A percentile compares a stretch with the other conserved stretches of the same genome.
These are phyloP conservation scores for Cladosporium sp. DNA, from an alignment of 2,329 filamentous ascomycete genomes.

Conservation along the genomic window DNA sequence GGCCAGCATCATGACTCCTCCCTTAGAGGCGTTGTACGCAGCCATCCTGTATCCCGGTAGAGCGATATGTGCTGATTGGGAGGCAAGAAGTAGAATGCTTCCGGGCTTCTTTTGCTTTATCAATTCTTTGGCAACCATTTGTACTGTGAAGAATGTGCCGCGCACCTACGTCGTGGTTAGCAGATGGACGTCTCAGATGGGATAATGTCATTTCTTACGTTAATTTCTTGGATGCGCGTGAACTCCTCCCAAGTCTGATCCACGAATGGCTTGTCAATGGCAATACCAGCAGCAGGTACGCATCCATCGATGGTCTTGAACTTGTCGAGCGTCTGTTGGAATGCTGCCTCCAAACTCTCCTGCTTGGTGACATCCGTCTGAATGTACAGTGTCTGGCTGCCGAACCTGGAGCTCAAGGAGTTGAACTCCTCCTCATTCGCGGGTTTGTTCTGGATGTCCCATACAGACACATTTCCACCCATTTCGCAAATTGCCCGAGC, in stretches of 20 bases:
- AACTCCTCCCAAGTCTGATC: conserved; percentile 30
- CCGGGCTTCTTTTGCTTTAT: conserved; percentile 31
- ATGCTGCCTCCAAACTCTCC: conserved; percentile 21
- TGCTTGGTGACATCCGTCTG: conserved; percentile 37
- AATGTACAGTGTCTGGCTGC: conserved; percentile 50
- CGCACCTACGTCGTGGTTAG: conserved; percentile 13
- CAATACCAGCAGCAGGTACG: conserved; percentile 29
- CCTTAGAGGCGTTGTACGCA: conserved; percentile 27
- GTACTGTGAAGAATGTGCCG: conserved; percentile 34
- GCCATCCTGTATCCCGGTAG: conserved; percentile 30
- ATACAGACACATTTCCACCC: conserved; percentile 51
- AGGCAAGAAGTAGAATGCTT: conserved; percentile 34
- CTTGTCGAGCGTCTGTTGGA: conserved; percentile 22
- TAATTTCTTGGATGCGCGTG: conserved; percentile 34
- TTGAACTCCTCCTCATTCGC: conserved; percentile 19
- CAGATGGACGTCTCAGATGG: neutral
- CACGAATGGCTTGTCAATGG: conserved; percentile 28
- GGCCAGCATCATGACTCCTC: conserved; percentile 24
- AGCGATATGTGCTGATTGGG: conserved; percentile 32
- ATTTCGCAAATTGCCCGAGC: conserved; percentile 24
- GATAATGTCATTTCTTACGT: conserved; percentile 21
- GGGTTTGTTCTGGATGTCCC: conserved; percentile 52
- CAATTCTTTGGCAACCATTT: conserved; percentile 33
- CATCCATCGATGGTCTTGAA: conserved; percentile 25
- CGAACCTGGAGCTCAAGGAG: conserved; percentile 48